phyloP scores from a whole-genome alignment of 2,329 filamentous ascomycete genomes.

The Cladosporium oxysporum region DNA sequence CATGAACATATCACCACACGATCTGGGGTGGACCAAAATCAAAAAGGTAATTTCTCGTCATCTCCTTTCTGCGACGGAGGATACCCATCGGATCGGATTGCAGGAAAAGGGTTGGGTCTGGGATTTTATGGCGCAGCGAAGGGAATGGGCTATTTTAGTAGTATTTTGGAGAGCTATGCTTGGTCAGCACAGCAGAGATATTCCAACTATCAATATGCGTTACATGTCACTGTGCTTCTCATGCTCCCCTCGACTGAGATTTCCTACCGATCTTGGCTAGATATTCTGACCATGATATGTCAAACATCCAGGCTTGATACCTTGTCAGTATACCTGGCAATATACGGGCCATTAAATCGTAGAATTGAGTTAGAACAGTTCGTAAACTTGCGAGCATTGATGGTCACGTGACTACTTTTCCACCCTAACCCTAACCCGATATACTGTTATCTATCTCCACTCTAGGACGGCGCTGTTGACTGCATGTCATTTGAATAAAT shows the following conservation, averaged over 20 bases:
- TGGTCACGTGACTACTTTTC: too few relatives aligned
- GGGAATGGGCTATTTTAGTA: neutral
- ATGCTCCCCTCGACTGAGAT: neutral
- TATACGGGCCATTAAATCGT: neutral
- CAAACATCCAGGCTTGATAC: neutral
- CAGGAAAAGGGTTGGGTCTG: neutral
- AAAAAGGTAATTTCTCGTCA: slow-evolving; percentile 15
- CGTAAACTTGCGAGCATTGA: neutral
- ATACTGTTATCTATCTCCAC: neutral
- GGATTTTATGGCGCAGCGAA: neutral
- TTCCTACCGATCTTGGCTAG: neutral
- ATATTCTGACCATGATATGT: neutral
- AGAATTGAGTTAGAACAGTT: neutral
- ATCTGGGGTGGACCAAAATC: neutral
- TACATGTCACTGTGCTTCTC: neutral
- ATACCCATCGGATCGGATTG: neutral
- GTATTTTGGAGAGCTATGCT: neutral
- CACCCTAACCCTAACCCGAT: neutral
- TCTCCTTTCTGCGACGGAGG: slow-evolving; percentile 9
- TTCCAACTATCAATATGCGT: neutral
- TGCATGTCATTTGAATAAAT: neutral
- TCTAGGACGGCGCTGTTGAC: neutral
- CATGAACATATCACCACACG: neutral
- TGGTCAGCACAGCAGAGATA: neutral
- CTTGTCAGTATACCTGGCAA: neutral